These are phyloP conservation scores for Arabidopsis arenosa DNA, from an alignment of 345 rosid genomes.

Conservation along the genomic window DNA sequence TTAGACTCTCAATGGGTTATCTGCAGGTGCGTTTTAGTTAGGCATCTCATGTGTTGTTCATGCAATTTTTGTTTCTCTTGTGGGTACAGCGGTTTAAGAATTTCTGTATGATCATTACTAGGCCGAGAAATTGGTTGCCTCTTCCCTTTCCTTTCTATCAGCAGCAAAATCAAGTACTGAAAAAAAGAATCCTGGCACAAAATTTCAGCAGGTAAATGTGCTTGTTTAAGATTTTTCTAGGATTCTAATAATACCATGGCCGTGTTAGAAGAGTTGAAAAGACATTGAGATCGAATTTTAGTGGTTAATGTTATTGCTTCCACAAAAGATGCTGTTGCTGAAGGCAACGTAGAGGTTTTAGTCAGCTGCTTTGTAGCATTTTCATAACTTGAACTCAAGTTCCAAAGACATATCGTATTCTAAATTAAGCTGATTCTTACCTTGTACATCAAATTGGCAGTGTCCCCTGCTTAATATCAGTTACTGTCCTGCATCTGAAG, in stretches of 20 bases:
- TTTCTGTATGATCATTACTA: conserved; percentile 45
- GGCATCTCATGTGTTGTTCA: conserved; percentile 12
- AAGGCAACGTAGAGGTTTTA: neutral
- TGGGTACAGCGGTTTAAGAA: conserved; percentile 23
- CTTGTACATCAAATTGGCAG: conserved; percentile 54
- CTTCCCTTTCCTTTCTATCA: conserved; percentile 73
- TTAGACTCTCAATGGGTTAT: conserved; percentile 84
- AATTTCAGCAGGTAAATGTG: conserved; percentile 73
- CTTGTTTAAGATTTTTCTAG: conserved; percentile 17
- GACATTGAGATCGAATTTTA: neutral
- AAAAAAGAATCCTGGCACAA: conserved; percentile 47
- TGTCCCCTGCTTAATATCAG: conserved; percentile 94
- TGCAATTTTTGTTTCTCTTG: conserved; percentile 15
- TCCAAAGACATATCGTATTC: neutral
- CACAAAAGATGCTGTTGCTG: conserved; percentile 1
- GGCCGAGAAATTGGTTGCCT: conserved; percentile 84
- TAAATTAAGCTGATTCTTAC: conserved; percentile 36
- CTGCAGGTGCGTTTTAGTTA: conserved; percentile 59
- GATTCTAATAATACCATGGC: conserved; percentile 19
- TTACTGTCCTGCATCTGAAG: conserved; percentile 91
- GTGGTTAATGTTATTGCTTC: conserved; percentile 5
- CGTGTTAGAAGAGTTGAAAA: conserved; percentile 14
- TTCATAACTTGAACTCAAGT: conserved; percentile 25
- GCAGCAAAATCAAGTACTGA: conserved; percentile 54
- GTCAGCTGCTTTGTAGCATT: neutral